phyloP scores from a whole-genome alignment of 148 eudicot species.

The Pharnaceum exiguum region DNA sequence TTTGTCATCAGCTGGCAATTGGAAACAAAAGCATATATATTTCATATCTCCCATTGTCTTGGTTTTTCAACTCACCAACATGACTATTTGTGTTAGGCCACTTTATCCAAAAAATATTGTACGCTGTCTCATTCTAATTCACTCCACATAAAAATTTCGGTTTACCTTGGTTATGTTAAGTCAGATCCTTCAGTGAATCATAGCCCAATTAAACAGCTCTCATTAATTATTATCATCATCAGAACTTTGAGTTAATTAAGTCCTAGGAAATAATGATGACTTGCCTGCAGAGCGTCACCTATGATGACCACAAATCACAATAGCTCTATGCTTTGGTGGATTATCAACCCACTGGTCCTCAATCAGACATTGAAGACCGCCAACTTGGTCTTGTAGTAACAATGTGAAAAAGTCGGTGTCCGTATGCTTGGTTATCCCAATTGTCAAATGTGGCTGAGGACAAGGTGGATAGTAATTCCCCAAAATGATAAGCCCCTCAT shows the following conservation, averaged over 20 bases:
- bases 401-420: slow-evolving; percentile 37
- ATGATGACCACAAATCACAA: slow-evolving; percentile 40
- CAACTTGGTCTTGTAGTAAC: slow-evolving; percentile 38
- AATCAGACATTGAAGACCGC: slow-evolving; percentile 43
- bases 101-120: too few species aligned
- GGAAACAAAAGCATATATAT: too few species aligned
- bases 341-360: slow-evolving; percentile 42
- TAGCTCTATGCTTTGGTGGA: slow-evolving; percentile 32
- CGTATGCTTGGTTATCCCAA: slow-evolving; percentile 36
- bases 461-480: slow-evolving; percentile 54
- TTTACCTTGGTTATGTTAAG: too few species aligned
- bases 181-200: too few species aligned
- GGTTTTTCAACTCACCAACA: too few species aligned
- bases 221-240: not conserved
- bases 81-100: too few species aligned
- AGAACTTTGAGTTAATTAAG: not conserved
- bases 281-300: slow-evolving; percentile 46
- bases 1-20: slow-evolving; percentile 39
- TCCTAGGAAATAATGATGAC: not conserved
- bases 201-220: not conserved
- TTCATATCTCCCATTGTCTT: too few species aligned
- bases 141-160: too few species aligned
- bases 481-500: slow-evolving; percentile 9
- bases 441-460: slow-evolving; percentile 46
- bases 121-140: too few species aligned